Percentiles rank a stretch among this genome's conserved stretches.
Evolutionary conservation across 108 stramenopile genomes (phyloP).

Genomic region (Hondaea fermentalgiana): DNA sequence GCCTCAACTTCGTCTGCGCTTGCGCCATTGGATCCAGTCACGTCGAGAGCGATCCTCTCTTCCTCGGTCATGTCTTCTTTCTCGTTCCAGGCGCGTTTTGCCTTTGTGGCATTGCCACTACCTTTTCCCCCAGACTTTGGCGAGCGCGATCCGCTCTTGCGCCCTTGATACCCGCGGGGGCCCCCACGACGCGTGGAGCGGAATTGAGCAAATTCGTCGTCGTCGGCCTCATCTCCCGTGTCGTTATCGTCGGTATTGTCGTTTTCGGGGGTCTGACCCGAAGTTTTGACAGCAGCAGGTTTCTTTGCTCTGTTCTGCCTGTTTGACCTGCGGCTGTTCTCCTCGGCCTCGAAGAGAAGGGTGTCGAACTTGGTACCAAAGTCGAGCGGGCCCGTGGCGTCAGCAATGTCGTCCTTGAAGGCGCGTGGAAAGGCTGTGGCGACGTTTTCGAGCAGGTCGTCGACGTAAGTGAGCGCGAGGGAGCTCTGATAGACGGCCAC

Average conservation of each 20-base stretch:
- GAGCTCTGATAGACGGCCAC: constrained; percentile 36
- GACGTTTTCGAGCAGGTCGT: constrained; percentile 25
- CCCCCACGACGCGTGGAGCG: not conserved
- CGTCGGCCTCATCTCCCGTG: not conserved
- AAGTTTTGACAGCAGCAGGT: no score
- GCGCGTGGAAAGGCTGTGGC: not conserved
- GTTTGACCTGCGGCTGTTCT: not conserved
- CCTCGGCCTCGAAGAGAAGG: not conserved
- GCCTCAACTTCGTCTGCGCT: constrained; percentile 1
- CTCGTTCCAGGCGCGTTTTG: constrained; percentile 33
- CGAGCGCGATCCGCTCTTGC: not conserved
- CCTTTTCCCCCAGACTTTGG: not conserved
- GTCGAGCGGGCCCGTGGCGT: not conserved
- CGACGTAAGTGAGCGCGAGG: constrained; percentile 33
- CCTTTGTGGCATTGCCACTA: constrained; percentile 32
- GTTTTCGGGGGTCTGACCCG: not conserved
- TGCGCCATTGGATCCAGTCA: constrained; percentile 18
- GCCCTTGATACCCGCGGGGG: not conserved
- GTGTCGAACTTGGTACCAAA: not conserved
- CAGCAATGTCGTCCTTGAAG: not conserved
- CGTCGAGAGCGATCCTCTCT: constrained; percentile 37
- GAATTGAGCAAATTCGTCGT: not conserved
- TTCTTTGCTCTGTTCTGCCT: not conserved
- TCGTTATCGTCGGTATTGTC: not conserved
- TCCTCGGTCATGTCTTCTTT: constrained; percentile 27